Conservation (phyloP, 192 early-diverging fungal genomes). For the Coemansia sp. region DNA sequence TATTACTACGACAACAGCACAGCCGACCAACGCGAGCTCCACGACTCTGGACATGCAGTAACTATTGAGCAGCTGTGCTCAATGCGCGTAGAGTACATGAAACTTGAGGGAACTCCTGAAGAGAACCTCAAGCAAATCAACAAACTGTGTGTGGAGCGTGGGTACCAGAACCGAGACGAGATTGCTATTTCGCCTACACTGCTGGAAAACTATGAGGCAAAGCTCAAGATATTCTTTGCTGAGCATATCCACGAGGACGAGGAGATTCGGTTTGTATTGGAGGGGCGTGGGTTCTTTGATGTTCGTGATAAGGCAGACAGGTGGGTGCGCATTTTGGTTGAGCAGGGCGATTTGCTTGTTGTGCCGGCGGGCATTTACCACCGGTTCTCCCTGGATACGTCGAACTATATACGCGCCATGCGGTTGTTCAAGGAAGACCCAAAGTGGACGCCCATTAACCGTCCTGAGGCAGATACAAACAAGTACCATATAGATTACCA, state of each 20-base stretch:
- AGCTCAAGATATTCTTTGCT: slow-evolving; percentile 88
- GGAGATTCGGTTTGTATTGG: slow-evolving; percentile 90
- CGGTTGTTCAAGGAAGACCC: slow-evolving; percentile 81
- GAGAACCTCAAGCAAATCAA: slow-evolving; percentile 64
- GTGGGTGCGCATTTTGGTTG: slow-evolving; percentile 86
- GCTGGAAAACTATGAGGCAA: slow-evolving; percentile 86
- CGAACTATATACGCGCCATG: slow-evolving; percentile 85
- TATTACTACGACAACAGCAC: slow-evolving; percentile 69
- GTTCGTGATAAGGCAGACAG: slow-evolving; percentile 59
- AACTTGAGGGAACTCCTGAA: slow-evolving; percentile 51
- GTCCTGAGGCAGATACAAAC: slow-evolving; percentile 63
- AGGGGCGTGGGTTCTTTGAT: slow-evolving; percentile 93
- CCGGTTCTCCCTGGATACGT: slow-evolving; percentile 87
- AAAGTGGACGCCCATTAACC: slow-evolving; percentile 78
- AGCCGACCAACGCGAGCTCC: slow-evolving; percentile 73
- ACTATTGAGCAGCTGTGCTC: slow-evolving; percentile 61
- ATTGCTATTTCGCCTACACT: slow-evolving; percentile 77
- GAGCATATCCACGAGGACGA: slow-evolving; percentile 98
- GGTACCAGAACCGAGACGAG: slow-evolving; percentile 92
- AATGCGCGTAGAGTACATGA: slow-evolving; percentile 76
- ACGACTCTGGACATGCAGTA: slow-evolving; percentile 68
- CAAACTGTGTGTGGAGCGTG: slow-evolving; percentile 65
- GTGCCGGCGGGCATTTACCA: slow-evolving; percentile 96
- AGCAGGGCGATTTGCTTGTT: slow-evolving; percentile 77
- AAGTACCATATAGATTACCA: slow-evolving; percentile 56